Conservation (phyloP, 176 grass and related monocot genomes). For the Luzula sylvatica region DNA sequence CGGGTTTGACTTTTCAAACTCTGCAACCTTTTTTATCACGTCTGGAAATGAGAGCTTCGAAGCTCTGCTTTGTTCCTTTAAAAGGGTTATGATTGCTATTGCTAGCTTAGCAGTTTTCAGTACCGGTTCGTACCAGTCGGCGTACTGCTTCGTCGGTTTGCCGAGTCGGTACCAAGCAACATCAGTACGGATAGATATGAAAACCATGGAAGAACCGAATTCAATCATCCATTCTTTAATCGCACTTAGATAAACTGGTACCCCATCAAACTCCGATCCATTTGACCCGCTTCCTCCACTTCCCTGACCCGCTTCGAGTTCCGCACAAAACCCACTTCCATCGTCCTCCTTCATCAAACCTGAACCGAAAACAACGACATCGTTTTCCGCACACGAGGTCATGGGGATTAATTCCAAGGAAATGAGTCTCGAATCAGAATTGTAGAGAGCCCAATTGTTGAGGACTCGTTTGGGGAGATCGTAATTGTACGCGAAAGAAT, state of each 20-base stretch:
- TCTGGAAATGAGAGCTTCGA: conserved; percentile 84
- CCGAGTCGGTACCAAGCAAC: conserved; percentile 87
- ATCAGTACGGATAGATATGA: conserved; percentile 87
- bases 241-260: conserved; percentile 84
- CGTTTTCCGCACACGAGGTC: conserved; percentile 81
- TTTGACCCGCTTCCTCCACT: background rate
- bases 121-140: conserved; percentile 76
- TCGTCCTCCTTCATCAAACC: conserved; percentile 96
- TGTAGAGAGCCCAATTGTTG: conserved; percentile 92
- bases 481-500: conserved; percentile 37
- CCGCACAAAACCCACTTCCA: conserved; percentile 62
- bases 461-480: conserved; percentile 87
- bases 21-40: conserved; percentile 72
- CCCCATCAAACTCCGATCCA: conserved; percentile 48
- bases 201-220: conserved; percentile 94
- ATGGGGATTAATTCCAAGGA: conserved; percentile 91
- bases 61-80: conserved; percentile 86
- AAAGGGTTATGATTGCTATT: conserved; percentile 71
- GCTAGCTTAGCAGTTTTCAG: conserved; percentile 91
- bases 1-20: conserved; percentile 50
- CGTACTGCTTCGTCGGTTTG: conserved; percentile 84
- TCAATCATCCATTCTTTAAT: conserved; percentile 98
- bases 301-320: conserved; percentile 31
- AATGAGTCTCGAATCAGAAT: conserved; percentile 90
- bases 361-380: conserved; percentile 89